Evolutionary conservation across 2,329 filamentous ascomycete genomes (phyloP).

Genomic region (Scytalidium lignicola): DNA sequence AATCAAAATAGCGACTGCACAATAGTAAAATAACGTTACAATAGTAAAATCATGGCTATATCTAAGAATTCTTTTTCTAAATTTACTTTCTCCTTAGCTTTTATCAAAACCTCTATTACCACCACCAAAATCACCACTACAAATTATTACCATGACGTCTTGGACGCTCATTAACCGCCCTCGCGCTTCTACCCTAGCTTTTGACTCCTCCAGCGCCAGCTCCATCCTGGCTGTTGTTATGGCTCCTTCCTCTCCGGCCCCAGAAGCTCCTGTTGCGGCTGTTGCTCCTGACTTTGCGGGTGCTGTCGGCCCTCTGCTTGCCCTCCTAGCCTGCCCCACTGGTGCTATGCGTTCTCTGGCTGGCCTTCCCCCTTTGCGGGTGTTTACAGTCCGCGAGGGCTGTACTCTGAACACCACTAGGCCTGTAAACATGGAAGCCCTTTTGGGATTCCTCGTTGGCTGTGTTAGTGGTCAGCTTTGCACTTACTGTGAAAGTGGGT

Average conservation of each 20-base stretch:
- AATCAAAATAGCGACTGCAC: no score
- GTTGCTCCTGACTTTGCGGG: background rate
- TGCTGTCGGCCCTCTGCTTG: background rate
- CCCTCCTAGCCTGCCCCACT: conserved; percentile 2
- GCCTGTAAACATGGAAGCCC: conserved; percentile 5
- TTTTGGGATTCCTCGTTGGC: conserved; percentile 2
- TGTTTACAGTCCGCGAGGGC: conserved; percentile 1
- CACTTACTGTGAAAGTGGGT: conserved; percentile 1
- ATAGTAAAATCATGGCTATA: no score
- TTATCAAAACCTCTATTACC: no score
- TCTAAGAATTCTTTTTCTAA: no score
- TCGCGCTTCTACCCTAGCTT: background rate
- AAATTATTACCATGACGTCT: no score
- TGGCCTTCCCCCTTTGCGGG: background rate
- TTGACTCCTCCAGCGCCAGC: background rate
- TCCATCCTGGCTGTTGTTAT: background rate
- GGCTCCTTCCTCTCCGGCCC: background rate
- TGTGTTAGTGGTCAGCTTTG: background rate
- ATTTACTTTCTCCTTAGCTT: no score
- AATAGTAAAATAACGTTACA: no score
- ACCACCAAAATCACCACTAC: no score
- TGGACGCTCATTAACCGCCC: no score
- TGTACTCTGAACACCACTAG: conserved; percentile 1
- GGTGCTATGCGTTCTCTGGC: conserved; percentile 1
- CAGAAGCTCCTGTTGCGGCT: conserved; percentile 9